These are phyloP conservation scores for Neofusicoccum laricinum DNA, from an alignment of 2,329 filamentous ascomycete genomes.

Conservation along the genomic window DNA sequence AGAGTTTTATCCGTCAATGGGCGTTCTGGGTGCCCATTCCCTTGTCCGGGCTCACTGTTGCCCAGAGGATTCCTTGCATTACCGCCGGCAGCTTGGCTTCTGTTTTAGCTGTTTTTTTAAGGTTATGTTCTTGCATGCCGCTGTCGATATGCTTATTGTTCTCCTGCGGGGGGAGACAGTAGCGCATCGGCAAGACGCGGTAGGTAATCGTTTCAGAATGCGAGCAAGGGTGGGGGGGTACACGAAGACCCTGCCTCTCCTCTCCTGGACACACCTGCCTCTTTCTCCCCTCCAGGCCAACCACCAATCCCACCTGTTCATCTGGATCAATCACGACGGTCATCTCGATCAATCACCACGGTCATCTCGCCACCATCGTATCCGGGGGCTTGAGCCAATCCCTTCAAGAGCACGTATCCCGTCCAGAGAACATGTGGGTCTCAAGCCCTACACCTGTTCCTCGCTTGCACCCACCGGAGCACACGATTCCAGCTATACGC, in stretches of 20 bases:
- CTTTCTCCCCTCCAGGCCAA: not conserved
- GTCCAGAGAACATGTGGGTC: not conserved
- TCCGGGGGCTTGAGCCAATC: not conserved
- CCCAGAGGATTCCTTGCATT: not conserved
- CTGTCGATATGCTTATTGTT: not conserved
- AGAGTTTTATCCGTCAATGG: not conserved
- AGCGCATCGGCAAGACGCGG: not conserved
- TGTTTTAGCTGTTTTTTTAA: not conserved
- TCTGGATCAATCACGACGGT: not conserved
- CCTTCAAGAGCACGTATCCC: not conserved
- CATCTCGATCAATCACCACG: not conserved
- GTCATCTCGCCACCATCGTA: not conserved
- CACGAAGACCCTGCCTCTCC: not conserved
- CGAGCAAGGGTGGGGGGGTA: not conserved
- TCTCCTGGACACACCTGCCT: not conserved
- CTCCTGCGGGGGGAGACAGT: not conserved
- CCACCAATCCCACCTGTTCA: no score
- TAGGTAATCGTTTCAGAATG: not conserved
- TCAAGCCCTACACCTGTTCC: not conserved
- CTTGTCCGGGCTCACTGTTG: no score
- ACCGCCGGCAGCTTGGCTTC: not conserved
- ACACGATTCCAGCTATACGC: not conserved
- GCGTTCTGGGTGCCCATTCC: not conserved
- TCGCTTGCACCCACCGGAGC: not conserved
- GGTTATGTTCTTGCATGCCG: not conserved